These are phyloP conservation scores for Calonectria pseudoturangicola DNA, from an alignment of 2,329 filamentous ascomycete species.

Conservation along the genomic window DNA sequence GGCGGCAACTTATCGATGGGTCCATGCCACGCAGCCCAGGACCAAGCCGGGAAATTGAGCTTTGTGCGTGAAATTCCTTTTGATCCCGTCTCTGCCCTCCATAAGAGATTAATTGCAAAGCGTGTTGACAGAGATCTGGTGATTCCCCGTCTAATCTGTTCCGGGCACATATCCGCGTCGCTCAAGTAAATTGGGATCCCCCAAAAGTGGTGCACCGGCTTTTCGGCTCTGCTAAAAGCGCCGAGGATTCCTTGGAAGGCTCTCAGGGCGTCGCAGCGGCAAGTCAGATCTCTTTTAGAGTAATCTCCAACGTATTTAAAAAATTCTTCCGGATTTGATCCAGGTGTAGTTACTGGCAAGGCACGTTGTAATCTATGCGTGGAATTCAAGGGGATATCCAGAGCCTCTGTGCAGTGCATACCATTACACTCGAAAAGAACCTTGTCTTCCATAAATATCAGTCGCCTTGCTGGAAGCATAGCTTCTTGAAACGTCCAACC, in stretches of 20 bases:
- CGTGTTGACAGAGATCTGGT: neutral
- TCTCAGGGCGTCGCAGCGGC: neutral
- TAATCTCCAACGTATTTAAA: neutral
- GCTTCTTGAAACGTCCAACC: slow-evolving; percentile 17
- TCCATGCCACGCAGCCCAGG: neutral
- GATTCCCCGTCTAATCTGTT: neutral
- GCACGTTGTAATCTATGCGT: neutral
- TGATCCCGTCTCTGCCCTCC: neutral
- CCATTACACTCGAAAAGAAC: neutral
- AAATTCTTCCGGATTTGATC: neutral
- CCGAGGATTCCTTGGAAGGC: neutral
- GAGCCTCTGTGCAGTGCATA: neutral
- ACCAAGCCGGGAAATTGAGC: neutral
- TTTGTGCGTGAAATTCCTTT: neutral
- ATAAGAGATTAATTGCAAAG: neutral
- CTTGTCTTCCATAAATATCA: slow-evolving; percentile 2
- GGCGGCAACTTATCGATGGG: neutral
- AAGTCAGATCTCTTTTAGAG: neutral
- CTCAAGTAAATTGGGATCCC: neutral
- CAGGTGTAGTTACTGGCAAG: neutral
- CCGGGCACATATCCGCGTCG: neutral
- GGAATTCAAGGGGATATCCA: neutral
- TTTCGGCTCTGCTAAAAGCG: neutral
- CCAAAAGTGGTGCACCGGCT: neutral
- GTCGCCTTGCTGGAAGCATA: neutral